Evolutionary conservation across 2,329 filamentous ascomycete genomes (phyloP).

Genomic region (Curvularia verruculosa): DNA sequence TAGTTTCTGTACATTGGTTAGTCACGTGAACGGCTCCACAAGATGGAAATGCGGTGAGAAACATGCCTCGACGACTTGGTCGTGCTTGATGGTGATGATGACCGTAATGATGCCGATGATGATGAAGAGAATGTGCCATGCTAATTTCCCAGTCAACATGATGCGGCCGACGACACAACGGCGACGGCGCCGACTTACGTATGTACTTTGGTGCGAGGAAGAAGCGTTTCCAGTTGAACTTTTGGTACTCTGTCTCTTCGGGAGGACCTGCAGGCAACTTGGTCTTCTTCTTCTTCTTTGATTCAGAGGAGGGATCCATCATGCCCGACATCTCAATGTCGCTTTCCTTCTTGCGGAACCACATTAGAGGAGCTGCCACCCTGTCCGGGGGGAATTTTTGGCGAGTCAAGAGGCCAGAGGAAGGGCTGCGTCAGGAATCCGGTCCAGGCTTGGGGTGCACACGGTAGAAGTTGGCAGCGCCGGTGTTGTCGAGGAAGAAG

Average conservation of each 20-base stretch:
- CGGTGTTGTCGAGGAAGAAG: not conserved
- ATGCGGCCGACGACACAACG: not conserved
- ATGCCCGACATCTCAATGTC: conserved; percentile 43
- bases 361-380: conserved; percentile 20
- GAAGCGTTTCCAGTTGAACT: conserved; percentile 44
- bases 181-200: conserved; percentile 29
- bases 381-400: conserved; percentile 2
- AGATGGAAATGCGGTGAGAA: not conserved
- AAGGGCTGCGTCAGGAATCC: not conserved
- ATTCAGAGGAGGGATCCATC: conserved; percentile 12
- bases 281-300: conserved; percentile 23
- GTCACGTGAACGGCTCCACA: not conserved
- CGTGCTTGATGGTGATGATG: conserved; percentile 38
- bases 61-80: conserved; percentile 41
- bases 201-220: conserved; percentile 45
- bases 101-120: conserved; percentile 35
- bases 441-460: not conserved
- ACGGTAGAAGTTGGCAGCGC: not conserved
- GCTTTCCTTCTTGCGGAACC: conserved; percentile 30
- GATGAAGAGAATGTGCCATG: conserved; percentile 43
- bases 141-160: conserved; percentile 26
- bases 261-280: conserved; percentile 20
- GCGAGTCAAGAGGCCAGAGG: conserved; percentile 9
- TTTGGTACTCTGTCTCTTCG: conserved; percentile 43
- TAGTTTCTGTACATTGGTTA: conserved; percentile 33